Evolutionary conservation across 331 rosid genomes (phyloP).

Genomic region (Phaseolus coccineus): DNA sequence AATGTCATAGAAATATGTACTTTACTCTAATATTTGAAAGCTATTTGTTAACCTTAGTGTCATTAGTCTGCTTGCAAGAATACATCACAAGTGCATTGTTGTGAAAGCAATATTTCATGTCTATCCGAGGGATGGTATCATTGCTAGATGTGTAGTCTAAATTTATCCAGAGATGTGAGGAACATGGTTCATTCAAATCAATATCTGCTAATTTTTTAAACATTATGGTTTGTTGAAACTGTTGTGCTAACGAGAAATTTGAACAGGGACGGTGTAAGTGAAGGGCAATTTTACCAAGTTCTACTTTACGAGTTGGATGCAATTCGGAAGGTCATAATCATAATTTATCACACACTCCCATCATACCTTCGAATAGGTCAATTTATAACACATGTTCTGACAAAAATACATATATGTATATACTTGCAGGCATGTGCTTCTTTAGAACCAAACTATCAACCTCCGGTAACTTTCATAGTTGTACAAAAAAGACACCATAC

Average conservation of each 20-base stretch:
- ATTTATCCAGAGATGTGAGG: not conserved
- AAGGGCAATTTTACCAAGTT: conserved; percentile 98
- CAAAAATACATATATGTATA: not conserved
- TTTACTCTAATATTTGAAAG: not conserved
- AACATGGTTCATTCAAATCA: conserved; percentile 5
- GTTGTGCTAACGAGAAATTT: conserved; percentile 29
- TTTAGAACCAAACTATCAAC: conserved; percentile 87
- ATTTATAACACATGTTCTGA: conserved; percentile 17
- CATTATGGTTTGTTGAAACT: conserved; percentile 1
- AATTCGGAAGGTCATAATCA: conserved; percentile 87
- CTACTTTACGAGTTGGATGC: conserved; percentile 94
- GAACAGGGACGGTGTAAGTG: conserved; percentile 96
- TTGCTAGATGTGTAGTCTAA: conserved; percentile 4
- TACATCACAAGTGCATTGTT: not conserved
- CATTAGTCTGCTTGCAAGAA: not conserved
- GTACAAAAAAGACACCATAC: conserved; percentile 92
- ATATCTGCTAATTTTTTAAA: not conserved
- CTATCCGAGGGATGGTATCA: too few species aligned
- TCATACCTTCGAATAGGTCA: not conserved
- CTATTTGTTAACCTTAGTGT: not conserved
- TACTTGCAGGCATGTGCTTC: conserved; percentile 86
- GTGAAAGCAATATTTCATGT: not conserved
- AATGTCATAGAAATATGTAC: not conserved
- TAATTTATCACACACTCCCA: conserved; percentile 3
- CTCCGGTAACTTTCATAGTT: conserved; percentile 82